Percentiles rank a stretch among this genome's conserved stretches.
phyloP scores from a whole-genome alignment of 805 yeast genomes.

The Vanderwaltozyma tropicalis region DNA sequence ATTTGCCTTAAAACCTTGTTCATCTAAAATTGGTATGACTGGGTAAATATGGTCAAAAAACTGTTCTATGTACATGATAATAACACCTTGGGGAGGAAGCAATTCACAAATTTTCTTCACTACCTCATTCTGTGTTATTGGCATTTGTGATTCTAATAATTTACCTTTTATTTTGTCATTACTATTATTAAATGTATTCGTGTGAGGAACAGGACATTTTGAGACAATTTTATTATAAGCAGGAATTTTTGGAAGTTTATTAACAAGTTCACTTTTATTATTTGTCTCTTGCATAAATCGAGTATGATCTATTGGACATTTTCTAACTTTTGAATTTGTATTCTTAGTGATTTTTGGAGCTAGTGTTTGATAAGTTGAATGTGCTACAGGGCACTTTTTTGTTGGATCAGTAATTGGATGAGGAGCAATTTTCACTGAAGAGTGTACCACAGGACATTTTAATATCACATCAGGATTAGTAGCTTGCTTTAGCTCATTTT shows the following conservation, averaged over 20 bases:
- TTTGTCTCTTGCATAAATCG: background rate
- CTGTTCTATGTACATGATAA: constrained; percentile 47
- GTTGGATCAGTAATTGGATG: constrained; percentile 2
- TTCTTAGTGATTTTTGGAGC: background rate
- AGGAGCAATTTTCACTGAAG: background rate
- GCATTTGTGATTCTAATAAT: background rate
- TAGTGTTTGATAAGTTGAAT: background rate
- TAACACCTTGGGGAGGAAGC: constrained; percentile 44
- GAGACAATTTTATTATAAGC: constrained; percentile 19
- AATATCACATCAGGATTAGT: background rate
- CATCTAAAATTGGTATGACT: constrained; percentile 58
- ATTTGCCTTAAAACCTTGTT: constrained; percentile 29
- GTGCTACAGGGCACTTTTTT: constrained; percentile 1
- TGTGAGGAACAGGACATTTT: constrained; percentile 22
- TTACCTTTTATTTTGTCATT: background rate
- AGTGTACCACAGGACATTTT: constrained; percentile 2
- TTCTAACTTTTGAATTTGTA: background rate
- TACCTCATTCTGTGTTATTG: background rate
- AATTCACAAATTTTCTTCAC: constrained; percentile 20
- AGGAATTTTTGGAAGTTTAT: constrained; percentile 7
- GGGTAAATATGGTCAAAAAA: constrained; percentile 53
- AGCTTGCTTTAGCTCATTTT: too few relatives aligned
- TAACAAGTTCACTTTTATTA: too few relatives aligned
- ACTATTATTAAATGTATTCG: too few relatives aligned
- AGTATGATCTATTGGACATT: constrained; percentile 5